Evolutionary conservation across 768 basidiomycete species (phyloP).

Genomic region (Hysterangium stoloniferum): DNA sequence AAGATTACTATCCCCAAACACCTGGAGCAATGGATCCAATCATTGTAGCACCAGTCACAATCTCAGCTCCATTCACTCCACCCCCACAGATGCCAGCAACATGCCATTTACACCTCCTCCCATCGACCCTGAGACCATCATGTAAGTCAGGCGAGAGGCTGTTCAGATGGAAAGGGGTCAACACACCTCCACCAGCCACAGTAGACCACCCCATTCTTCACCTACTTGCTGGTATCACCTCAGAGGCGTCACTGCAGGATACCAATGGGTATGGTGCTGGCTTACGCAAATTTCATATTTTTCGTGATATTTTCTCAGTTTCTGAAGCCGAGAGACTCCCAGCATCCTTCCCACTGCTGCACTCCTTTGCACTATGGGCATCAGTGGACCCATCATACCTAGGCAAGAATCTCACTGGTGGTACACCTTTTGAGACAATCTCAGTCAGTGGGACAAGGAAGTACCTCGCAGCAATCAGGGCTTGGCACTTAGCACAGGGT

Average conservation of each 20-base stretch:
- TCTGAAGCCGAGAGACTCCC: conserved; percentile 21
- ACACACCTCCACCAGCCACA: conserved; percentile 18
- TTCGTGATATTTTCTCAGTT: conserved; percentile 27
- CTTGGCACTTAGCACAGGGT: conserved; percentile 33
- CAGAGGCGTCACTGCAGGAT: conserved; percentile 19
- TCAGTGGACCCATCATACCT: conserved; percentile 21
- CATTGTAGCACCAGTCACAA: too few relatives aligned
- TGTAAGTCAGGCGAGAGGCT: conserved; percentile 21
- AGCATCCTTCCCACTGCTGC: conserved; percentile 22
- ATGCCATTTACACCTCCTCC: conserved; percentile 4
- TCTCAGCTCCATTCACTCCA: neutral
- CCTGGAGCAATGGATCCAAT: conserved; percentile 14
- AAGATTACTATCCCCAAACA: conserved; percentile 10
- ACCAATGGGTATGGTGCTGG: conserved; percentile 17
- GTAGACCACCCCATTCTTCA: conserved; percentile 19
- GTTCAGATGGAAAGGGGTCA: conserved; percentile 28
- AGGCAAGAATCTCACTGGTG: conserved; percentile 8
- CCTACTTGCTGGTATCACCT: conserved; percentile 16
- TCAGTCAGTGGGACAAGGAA: conserved; percentile 20
- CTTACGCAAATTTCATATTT: conserved; percentile 24
- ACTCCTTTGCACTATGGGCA: conserved; percentile 32
- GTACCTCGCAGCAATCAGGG: conserved; percentile 30
- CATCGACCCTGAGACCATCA: conserved; percentile 19
- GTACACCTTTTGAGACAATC: conserved; percentile 26
- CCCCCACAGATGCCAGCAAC: neutral